These are phyloP conservation scores for Ophiocordyceps robertsii DNA, from an alignment of 2,329 filamentous ascomycete species.

Conservation along the genomic window DNA sequence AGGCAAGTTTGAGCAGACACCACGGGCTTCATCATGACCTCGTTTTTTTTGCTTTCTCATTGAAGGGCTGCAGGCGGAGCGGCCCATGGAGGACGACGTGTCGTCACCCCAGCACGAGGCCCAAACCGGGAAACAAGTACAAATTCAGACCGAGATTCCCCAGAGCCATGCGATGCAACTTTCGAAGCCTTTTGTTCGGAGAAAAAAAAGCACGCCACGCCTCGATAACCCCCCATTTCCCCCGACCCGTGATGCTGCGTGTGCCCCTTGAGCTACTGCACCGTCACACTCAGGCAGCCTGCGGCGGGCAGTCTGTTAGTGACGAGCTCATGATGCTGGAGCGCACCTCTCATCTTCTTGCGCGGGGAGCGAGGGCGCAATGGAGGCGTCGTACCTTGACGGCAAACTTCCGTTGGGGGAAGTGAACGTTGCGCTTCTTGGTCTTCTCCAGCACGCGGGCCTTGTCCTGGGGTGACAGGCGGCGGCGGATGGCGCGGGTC, in stretches of 20 bases:
- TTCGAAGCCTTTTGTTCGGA: constrained; percentile 17
- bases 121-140: constrained; percentile 22
- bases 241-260: constrained; percentile 2
- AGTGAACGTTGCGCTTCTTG: constrained; percentile 91
- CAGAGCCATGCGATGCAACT: constrained; percentile 25
- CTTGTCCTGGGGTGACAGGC: constrained; percentile 84
- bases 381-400: constrained; percentile 61
- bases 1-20: no score
- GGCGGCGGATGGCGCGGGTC: constrained; percentile 94
- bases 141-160: constrained; percentile 24
- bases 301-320: not conserved
- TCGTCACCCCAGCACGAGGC: constrained; percentile 20
- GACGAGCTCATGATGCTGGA: not conserved
- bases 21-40: not conserved
- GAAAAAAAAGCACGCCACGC: constrained; percentile 23
- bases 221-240: constrained; percentile 14
- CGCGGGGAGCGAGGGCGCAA: not conserved
- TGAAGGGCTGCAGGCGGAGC: constrained; percentile 17
- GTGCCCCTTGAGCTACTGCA: not conserved
- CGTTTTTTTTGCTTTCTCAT: constrained; percentile 11
- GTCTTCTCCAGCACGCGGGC: constrained; percentile 79
- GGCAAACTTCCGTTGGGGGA: constrained; percentile 97
- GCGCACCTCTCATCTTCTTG: not conserved
- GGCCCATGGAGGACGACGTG: constrained; percentile 16
- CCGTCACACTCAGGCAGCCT: constrained; percentile 5